phyloP scores from a whole-genome alignment of 805 yeast genomes.

The Candida namnaoensis region DNA sequence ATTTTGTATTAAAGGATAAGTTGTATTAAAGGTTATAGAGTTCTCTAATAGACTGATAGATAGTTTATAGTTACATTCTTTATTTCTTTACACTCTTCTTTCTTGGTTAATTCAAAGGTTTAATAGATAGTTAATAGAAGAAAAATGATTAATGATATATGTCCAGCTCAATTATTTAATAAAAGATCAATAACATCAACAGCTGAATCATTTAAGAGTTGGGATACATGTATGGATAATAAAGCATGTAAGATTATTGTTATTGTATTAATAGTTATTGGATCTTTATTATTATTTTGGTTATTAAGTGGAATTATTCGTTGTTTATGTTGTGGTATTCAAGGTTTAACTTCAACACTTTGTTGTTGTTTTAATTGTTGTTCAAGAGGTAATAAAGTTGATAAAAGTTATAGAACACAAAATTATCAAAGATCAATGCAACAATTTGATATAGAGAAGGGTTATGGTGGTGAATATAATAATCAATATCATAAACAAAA shows the following conservation, averaged over 20 bases:
- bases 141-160: not conserved
- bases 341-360: slow-evolving; percentile 38
- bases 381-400: not conserved
- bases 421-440: not conserved
- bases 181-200: slow-evolving; percentile 10
- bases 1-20: no score
- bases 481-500: no score
- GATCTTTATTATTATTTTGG: slow-evolving; percentile 46
- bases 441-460: not conserved
- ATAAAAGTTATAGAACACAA: not conserved
- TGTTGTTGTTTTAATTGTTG: slow-evolving; percentile 40
- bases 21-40: no score
- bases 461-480: not conserved
- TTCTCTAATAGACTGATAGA: no score
- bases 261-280: slow-evolving; percentile 62
- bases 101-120: no score
- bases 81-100: no score
- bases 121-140: no score
- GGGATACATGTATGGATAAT: slow-evolving; percentile 81
- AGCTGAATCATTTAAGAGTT: slow-evolving; percentile 42
- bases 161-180: slow-evolving; percentile 1
- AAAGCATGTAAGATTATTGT: slow-evolving; percentile 68
- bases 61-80: no score
- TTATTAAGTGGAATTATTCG: slow-evolving; percentile 43
- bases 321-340: slow-evolving; percentile 50